Base-by-base conservation (phyloP, 139 green algal species). In the Picochlorum sp. region DNA sequence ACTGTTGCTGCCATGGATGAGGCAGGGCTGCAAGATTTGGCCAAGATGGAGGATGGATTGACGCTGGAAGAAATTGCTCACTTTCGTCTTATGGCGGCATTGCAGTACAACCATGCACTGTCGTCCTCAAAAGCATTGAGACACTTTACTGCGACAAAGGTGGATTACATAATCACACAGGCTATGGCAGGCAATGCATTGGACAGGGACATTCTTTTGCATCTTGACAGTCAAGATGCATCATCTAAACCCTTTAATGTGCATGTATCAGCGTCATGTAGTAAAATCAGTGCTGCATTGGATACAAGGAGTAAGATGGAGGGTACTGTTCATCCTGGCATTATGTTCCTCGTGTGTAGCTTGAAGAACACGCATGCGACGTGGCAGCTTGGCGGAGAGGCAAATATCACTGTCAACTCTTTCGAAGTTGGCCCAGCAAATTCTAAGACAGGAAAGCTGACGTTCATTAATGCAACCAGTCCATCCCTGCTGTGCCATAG, bases 31-130 rank as follows among this genome's bases (percentile, higher is more conserved):
- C 46, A 58, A 20, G 47, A 28, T 7, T 56, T 84, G 63, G 9
- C 30, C 15, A 23, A 47, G 20, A 28, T 84, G 44, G 78, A 85
- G 46, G 30, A 30, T 1, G 11, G 2, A 23, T 69, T 85, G 2
- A 73, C 26, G 0, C 44, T 76, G 20, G 78, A 85, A 62, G 62
- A 85, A 72, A 65, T 79, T 4, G 64, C 78, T 2, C 78, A 85
- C 45, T 84, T 84, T 23, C 56, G 73, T 38, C 68, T 65, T 11
- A 64, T 63, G 20, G 69, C 83, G 34, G 78, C 78, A 4, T 65
- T 65, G 2, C 6, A 32, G 11, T 69, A 83, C 66, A 82, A 71
- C 64, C 63, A 41, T 14, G 28, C 60, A 26, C 30, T 83, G 50
- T 44, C 56, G 0, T n/a, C 23, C 11, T 58, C 38, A 26, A 20